Evolutionary conservation across 805 yeast species (phyloP), one percentile per base, ranked within the genome.

Genomic region (Starmerella apis): DNA sequence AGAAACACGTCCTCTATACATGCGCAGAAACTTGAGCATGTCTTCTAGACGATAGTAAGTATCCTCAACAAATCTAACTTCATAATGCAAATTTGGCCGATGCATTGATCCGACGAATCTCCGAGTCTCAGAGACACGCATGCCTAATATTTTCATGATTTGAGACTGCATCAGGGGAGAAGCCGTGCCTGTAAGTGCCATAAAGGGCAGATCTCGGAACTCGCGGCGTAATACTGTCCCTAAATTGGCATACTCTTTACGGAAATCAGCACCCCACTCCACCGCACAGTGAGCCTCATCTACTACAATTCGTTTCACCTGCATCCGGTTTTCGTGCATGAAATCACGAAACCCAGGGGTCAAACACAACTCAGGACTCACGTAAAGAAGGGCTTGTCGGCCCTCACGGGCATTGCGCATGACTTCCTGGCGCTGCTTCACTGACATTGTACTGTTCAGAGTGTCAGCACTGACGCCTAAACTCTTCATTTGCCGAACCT

Each of bases 201-300:
- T 87, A 54, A 92, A 70, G 1, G 98, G 98, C 5, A 88, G 78
- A 43, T 73, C 74, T 10, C 25, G 43, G 0, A 76, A 87, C 42
- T 77, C 74, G 14, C 68, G 66, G 58, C 86, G 85, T 66, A 92
- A 81, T 56, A 74, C 75, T 6, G 49, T 19, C 35, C 80, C 79
- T 61, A 92, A 70, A 5, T 80, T 81, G 54, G 88, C 86, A 66
- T 92, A 92, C 65, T 92, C 97, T 0, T 95, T 96, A 48, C 98
- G 72, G 65, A 92, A 92, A 66, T 90, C 97, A 64, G 88, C 96
- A 13, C 98, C 98, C 98, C 98, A 92, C 13, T 92, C 84, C 43
- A 95, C 86, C 31, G 90, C 94, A 73, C 98, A 92, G 68, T 92
- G 98, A 0, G 98, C 98, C 63, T 86, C 98, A 67, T 92, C 98